Conservation (phyloP, 805 yeast genomes). For the Ogataea neopini region DNA sequence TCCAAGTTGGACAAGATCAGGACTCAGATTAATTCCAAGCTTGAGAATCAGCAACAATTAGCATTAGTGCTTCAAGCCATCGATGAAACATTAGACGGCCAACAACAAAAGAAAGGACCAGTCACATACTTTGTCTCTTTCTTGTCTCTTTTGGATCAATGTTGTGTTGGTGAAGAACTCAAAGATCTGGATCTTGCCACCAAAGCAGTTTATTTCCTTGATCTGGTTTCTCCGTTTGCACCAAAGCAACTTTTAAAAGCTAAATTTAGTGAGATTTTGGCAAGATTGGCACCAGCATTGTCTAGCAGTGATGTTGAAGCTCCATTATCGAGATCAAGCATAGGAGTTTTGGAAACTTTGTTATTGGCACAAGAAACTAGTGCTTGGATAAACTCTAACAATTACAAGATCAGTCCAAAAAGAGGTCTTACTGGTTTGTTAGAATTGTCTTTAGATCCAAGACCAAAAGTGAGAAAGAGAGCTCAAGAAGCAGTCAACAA, state of each 20-base stretch:
- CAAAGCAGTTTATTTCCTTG: constrained; percentile 77
- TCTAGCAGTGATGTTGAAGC: constrained; percentile 72
- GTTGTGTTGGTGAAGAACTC: constrained; percentile 53
- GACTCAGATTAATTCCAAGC: constrained; percentile 70
- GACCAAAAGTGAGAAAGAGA: constrained; percentile 95
- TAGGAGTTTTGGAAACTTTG: constrained; percentile 81
- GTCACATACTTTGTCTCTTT: constrained; percentile 86
- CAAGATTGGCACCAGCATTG: constrained; percentile 79
- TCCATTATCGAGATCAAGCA: constrained; percentile 75
- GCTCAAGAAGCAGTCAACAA: constrained; percentile 84
- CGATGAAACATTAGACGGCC: constrained; percentile 81
- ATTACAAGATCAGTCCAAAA: constrained; percentile 62
- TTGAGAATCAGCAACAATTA: constrained; percentile 82
- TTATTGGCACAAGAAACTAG: constrained; percentile 76
- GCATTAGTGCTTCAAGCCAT: constrained; percentile 85
- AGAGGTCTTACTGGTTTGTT: constrained; percentile 79
- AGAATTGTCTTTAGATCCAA: constrained; percentile 77
- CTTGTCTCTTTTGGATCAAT: constrained; percentile 76
- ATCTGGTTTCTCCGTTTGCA: constrained; percentile 71
- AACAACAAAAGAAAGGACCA: constrained; percentile 60
- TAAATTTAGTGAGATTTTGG: constrained; percentile 74
- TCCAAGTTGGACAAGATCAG: constrained; percentile 68
- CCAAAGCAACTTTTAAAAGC: constrained; percentile 68
- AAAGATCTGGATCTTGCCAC: constrained; percentile 66
- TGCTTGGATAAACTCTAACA: constrained; percentile 67